Percentiles rank a stretch among this genome's conserved stretches.
Evolutionary conservation across 2,329 filamentous ascomycete genomes (phyloP).

Genomic region (Venturia aucupariae): DNA sequence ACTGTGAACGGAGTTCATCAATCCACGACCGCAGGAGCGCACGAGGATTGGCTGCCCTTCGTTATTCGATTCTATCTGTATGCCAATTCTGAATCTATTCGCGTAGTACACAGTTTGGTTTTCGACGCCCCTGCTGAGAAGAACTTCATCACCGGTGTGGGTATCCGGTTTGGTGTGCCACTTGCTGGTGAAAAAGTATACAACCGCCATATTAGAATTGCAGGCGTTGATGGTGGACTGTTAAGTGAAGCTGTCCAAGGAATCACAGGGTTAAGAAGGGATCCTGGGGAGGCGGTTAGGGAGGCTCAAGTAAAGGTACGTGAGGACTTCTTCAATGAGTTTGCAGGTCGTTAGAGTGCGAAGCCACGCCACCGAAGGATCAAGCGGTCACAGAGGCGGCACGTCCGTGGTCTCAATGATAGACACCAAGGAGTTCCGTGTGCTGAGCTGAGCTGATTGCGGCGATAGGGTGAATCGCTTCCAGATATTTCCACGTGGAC

Average conservation of each 20-base stretch:
- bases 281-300: conserved; percentile 42
- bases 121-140: conserved; percentile 42
- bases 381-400: not conserved
- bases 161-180: conserved; percentile 47
- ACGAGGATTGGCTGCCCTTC: conserved; percentile 46
- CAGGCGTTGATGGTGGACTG: conserved; percentile 46
- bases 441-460: not conserved
- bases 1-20: conserved; percentile 34
- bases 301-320: conserved; percentile 35
- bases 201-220: conserved; percentile 50
- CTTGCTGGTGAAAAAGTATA: conserved; percentile 44
- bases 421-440: not conserved
- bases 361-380: not conserved
- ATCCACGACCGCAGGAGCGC: conserved; percentile 22
- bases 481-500: conserved; percentile 23
- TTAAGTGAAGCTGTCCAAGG: conserved; percentile 51
- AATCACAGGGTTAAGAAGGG: conserved; percentile 49
- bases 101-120: conserved; percentile 47
- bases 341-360: not conserved
- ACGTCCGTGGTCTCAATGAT: not conserved
- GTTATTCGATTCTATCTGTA: conserved; percentile 51
- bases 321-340: not conserved
- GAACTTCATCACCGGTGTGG: conserved; percentile 47
- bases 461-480: not conserved
- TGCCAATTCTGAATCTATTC: conserved; percentile 45